These are phyloP conservation scores for Boletellus ananas DNA, from an alignment of 768 basidiomycete species.

Conservation along the genomic window DNA sequence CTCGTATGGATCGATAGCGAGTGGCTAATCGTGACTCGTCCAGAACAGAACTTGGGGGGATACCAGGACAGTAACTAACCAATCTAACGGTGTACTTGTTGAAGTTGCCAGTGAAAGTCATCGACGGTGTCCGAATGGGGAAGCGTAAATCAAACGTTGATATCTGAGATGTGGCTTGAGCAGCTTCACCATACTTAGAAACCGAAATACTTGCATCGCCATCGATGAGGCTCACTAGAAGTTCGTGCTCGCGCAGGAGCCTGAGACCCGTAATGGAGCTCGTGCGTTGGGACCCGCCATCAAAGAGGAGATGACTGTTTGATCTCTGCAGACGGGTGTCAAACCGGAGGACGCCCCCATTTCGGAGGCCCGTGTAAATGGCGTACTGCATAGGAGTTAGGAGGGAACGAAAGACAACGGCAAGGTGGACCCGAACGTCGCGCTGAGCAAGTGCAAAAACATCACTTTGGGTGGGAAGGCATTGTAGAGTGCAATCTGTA, in stretches of 20 bases:
- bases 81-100: slow-evolving; percentile 50
- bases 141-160: slow-evolving; percentile 63
- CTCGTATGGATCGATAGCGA: slow-evolving; percentile 52
- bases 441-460: slow-evolving; percentile 58
- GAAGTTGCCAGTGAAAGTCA: slow-evolving; percentile 52
- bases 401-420: background rate
- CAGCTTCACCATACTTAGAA: background rate
- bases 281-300: slow-evolving; percentile 28
- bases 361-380: slow-evolving; percentile 58
- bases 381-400: slow-evolving; percentile 35
- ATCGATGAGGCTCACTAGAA: slow-evolving; percentile 56
- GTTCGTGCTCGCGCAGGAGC: slow-evolving; percentile 45
- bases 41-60: background rate
- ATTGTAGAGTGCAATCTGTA: slow-evolving; percentile 34
- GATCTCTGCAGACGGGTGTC: slow-evolving; percentile 47
- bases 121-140: slow-evolving; percentile 40
- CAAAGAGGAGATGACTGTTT: slow-evolving; percentile 39
- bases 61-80: slow-evolving; percentile 36
- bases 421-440: slow-evolving; percentile 34
- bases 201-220: slow-evolving; percentile 46
- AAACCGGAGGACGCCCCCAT: slow-evolving; percentile 54
- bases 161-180: slow-evolving; percentile 39
- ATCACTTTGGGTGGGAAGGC: slow-evolving; percentile 55
- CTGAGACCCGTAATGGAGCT: slow-evolving; percentile 55
- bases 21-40: slow-evolving; percentile 43